Percentiles rank a stretch among this genome's conserved stretches.
phyloP scores from a whole-genome alignment of 2,329 filamentous ascomycete genomes.

The Fusarium sambucinum region DNA sequence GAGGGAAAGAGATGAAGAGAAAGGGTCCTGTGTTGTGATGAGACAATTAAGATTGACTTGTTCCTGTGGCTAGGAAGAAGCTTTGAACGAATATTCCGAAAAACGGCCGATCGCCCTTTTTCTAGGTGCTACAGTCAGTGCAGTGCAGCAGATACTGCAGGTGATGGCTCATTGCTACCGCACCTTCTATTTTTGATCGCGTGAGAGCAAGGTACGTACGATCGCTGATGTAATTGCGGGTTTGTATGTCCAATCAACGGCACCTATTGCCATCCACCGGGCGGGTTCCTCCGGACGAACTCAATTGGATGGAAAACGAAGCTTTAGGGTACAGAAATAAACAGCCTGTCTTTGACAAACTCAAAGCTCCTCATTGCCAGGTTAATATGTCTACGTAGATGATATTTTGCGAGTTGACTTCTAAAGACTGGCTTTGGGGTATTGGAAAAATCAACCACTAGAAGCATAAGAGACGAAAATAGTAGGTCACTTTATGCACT shows the following conservation, averaged over 20 bases:
- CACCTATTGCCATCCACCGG: not conserved
- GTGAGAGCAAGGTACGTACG: slow-evolving; percentile 28
- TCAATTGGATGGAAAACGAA: slow-evolving; percentile 9
- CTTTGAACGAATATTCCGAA: slow-evolving; percentile 5
- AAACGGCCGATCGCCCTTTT: slow-evolving; percentile 24
- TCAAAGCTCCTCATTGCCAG: no score
- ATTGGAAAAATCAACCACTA: no score
- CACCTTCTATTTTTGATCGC: slow-evolving; percentile 15
- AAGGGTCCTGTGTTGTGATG: not conserved
- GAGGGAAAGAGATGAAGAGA: not conserved
- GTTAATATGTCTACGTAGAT: no score
- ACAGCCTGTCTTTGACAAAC: no score
- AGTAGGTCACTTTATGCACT: no score
- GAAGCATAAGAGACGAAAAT: no score
- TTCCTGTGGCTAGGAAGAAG: slow-evolving; percentile 1
- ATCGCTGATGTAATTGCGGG: slow-evolving; percentile 25
- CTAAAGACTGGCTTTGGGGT: no score
- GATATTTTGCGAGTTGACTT: no score
- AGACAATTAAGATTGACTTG: slow-evolving; percentile 17
- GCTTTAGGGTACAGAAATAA: no score
- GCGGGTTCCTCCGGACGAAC: slow-evolving; percentile 22
- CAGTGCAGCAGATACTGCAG: slow-evolving; percentile 15
- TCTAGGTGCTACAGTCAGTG: not conserved
- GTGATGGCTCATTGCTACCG: slow-evolving; percentile 31
- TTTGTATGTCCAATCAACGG: not conserved